phyloP scores from a whole-genome alignment of 106 monocot genomes.

The Posidonia australis region DNA sequence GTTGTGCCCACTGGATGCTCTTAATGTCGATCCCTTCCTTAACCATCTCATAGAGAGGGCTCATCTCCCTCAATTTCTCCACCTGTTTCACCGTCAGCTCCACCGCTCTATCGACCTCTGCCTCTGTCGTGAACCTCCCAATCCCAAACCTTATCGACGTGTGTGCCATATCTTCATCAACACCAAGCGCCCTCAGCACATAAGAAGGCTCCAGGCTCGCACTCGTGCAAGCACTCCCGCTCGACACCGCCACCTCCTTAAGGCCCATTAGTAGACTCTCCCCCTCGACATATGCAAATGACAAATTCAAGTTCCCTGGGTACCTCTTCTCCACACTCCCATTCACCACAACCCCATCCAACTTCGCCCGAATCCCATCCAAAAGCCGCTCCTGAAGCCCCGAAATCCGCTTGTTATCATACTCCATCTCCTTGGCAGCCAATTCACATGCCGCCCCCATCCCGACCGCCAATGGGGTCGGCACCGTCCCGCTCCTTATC shows the following conservation, averaged over 20 bases:
- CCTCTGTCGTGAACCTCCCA: constrained; percentile 85
- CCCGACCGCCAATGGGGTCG: constrained; percentile 78
- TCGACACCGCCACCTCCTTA: constrained; percentile 95
- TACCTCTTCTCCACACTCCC: constrained; percentile 76
- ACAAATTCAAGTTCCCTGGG: constrained; percentile 78
- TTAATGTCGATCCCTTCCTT: constrained; percentile 90
- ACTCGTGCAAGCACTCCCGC: constrained; percentile 93
- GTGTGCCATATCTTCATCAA: constrained; percentile 98
- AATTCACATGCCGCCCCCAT: constrained; percentile 85
- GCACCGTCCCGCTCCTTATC: constrained; percentile 86
- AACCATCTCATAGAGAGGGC: constrained; percentile 95
- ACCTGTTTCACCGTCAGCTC: constrained; percentile 79
- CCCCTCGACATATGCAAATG: constrained; percentile 90
- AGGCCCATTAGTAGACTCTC: constrained; percentile 92
- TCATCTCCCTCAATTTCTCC: constrained; percentile 93
- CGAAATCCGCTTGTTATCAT: constrained; percentile 36
- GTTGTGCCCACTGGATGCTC: constrained; percentile 87
- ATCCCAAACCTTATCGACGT: constrained; percentile 94
- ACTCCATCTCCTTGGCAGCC: constrained; percentile 82
- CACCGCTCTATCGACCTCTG: constrained; percentile 59
- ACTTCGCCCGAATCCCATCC: constrained; percentile 40
- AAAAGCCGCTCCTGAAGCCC: constrained; percentile 57
- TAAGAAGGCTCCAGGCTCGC: constrained; percentile 94
- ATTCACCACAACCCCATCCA: constrained; percentile 84
- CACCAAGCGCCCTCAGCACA: constrained; percentile 77